Percentiles rank a stretch among this genome's conserved stretches.
Conservation (phyloP, 129 eudicot genomes). For the carrot (Daucus carota) region DH1_v3.0 NC_030384.2:34868501-34869000, state of each 20-base stretch:
- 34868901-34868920: constrained; percentile 20
- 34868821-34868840: constrained; percentile 84
- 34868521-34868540: neutral
- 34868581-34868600: neutral
- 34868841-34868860: constrained; percentile 53
- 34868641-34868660: neutral
- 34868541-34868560: neutral
- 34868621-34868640: neutral
- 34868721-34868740: constrained; percentile 34
- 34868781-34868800: constrained; percentile 55
- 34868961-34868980: constrained; percentile 22
- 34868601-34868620: neutral
- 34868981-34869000: constrained; percentile 17
- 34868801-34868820: constrained; percentile 77
- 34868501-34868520: neutral
- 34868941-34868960: constrained; percentile 11
- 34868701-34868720: neutral
- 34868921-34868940: constrained; percentile 22
- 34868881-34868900: constrained; percentile 20
- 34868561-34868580: neutral
- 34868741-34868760: constrained; percentile 27
- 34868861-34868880: constrained; percentile 20
- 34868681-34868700: neutral
- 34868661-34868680: neutral
- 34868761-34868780: constrained; percentile 25